phyloP scores from a whole-genome alignment of 1,139 yeast species.

The Diutina scorzettiae region DNA sequence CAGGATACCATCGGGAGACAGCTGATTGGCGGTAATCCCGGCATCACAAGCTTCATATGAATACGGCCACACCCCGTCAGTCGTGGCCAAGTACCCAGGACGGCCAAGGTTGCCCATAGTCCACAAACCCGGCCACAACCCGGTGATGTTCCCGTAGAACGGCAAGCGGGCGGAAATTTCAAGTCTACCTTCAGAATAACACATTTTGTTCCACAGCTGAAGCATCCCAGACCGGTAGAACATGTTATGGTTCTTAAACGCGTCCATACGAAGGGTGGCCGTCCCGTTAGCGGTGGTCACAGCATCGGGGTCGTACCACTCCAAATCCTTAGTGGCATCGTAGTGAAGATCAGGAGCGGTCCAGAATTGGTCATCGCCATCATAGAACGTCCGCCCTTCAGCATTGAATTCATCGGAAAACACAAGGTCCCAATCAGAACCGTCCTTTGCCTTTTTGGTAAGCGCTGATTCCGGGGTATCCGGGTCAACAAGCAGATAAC shows the following conservation, averaged over 20 bases:
- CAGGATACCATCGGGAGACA: constrained; percentile 69
- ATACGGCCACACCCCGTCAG: constrained; percentile 91
- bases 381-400: constrained; percentile 74
- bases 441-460: constrained; percentile 35
- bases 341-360: constrained; percentile 66
- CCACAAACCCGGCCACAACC: constrained; percentile 91
- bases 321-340: constrained; percentile 71
- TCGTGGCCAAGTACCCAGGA: constrained; percentile 67
- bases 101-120: constrained; percentile 77
- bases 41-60: constrained; percentile 72
- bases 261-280: constrained; percentile 56
- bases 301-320: constrained; percentile 87
- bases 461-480: constrained; percentile 58
- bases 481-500: constrained; percentile 56
- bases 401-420: constrained; percentile 79
- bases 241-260: constrained; percentile 56
- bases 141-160: constrained; percentile 56
- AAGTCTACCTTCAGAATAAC: constrained; percentile 65
- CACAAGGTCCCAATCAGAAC: constrained; percentile 54
- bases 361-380: constrained; percentile 79
- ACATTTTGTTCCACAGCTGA: constrained; percentile 74
- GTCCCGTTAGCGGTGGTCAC: constrained; percentile 58
- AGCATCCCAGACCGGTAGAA: constrained; percentile 78
- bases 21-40: constrained; percentile 84
- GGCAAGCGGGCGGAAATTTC: constrained; percentile 67